Evolutionary conservation across 2,329 filamentous ascomycete species (phyloP).

Genomic region (Hypomyces perniciosus): DNA sequence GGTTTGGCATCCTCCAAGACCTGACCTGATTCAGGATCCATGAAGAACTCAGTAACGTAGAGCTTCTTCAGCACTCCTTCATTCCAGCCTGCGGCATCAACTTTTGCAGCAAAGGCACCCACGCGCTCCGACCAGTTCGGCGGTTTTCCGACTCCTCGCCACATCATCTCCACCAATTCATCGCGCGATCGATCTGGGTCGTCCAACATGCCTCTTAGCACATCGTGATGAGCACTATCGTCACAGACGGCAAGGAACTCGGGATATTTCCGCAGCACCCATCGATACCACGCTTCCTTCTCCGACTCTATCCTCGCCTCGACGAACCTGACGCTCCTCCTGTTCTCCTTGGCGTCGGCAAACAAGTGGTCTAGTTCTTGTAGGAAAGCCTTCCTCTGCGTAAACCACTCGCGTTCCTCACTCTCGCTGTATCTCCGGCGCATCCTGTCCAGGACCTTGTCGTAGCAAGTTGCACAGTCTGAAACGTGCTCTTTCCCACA

Average conservation of each 20-base stretch:
- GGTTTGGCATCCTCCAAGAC: conserved; percentile 28
- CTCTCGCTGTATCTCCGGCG: conserved; percentile 30
- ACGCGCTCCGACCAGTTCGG: conserved; percentile 26
- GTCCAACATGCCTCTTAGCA: conserved; percentile 30
- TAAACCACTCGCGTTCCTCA: conserved; percentile 45
- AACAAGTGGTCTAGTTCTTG: conserved; percentile 45
- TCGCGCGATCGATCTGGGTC: conserved; percentile 32
- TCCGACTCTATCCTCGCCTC: conserved; percentile 46
- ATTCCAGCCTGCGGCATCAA: conserved; percentile 27
- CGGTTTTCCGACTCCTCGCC: conserved; percentile 31
- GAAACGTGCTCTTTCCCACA: conserved; percentile 38
- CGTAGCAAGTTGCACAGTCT: conserved; percentile 45
- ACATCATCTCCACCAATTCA: conserved; percentile 32
- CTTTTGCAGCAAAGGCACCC: conserved; percentile 29
- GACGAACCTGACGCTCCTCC: conserved; percentile 38
- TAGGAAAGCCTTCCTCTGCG: conserved; percentile 42
- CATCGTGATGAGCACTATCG: conserved; percentile 24
- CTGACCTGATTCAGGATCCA: conserved; percentile 28
- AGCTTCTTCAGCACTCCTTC: conserved; percentile 30
- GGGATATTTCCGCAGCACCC: conserved; percentile 34
- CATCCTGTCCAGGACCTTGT: conserved; percentile 41
- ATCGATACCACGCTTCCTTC: conserved; percentile 49
- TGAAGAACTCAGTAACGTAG: conserved; percentile 39
- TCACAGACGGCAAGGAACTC: conserved; percentile 32
- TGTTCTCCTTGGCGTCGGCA: conserved; percentile 39